These are phyloP conservation scores for Botrytis hyacinthi DNA, from an alignment of 2,329 filamentous ascomycete genomes.

Conservation along the genomic window DNA sequence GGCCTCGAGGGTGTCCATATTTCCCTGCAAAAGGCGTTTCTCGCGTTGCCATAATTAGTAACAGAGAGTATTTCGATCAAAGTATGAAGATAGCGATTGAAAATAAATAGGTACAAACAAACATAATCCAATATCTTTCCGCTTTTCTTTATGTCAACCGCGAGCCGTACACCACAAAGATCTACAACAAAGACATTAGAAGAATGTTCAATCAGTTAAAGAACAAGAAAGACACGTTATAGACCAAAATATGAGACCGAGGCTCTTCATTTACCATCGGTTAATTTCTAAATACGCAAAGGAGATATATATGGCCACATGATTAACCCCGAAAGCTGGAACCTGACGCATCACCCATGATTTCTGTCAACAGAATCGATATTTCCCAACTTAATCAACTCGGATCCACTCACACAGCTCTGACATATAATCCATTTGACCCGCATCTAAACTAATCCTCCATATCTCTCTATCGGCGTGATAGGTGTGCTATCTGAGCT, in stretches of 20 bases:
- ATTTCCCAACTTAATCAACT: background rate
- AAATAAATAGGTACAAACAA: background rate
- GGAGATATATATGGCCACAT: background rate
- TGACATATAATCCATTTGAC: no score
- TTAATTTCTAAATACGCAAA: background rate
- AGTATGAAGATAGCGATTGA: background rate
- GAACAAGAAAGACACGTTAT: background rate
- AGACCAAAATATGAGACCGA: background rate
- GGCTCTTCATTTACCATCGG: background rate
- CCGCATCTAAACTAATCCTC: background rate
- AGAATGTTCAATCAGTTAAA: no score
- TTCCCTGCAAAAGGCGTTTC: background rate
- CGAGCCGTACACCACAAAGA: background rate
- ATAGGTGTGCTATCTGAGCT: background rate
- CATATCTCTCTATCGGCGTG: background rate
- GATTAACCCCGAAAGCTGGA: background rate
- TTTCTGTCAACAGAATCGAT: background rate
- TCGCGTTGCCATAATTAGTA: background rate
- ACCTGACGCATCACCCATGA: background rate
- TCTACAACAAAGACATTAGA: background rate
- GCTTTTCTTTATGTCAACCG: background rate
- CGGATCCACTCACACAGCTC: background rate
- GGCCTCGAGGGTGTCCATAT: background rate
- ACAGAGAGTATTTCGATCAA: background rate
- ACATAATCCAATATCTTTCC: background rate